Evolutionary conservation across 768 basidiomycete species (phyloP), one percentile per base, ranked within the genome.

Genomic region (Trametes elegans): DNA sequence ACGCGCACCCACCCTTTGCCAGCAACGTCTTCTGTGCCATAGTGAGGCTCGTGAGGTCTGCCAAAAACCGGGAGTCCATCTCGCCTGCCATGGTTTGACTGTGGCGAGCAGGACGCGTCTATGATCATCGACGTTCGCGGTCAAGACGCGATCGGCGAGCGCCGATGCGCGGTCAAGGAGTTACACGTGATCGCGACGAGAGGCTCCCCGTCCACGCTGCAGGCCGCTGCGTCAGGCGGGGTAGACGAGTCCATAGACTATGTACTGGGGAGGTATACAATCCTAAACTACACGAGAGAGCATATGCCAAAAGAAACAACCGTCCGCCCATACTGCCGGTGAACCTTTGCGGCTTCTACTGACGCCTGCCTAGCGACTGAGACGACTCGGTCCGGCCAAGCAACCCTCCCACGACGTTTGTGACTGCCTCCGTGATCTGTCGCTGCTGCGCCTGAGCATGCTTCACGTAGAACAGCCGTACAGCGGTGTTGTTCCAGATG

Each of bases 401-500:
- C 27, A 93, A 71, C 0, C 90, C 90, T 13, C 90, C 90, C 6
- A 93, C 85, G 13, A 91, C 91, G 60, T 83, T 89, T 7, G 88
- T 82, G 24, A 93, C 84, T 3, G 91, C 78, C 47, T 91, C 88
- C 8, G 85, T 84, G 24, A 92, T 81, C 67, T 87, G 88, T 36
- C 87, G 79, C 48, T 79, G 79, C 50, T 84, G 85, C 36, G 65
- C 68, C 58, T 83, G 89, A 6, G 89, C 80, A 60, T 95, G 93
- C 67, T 93, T 95, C 53, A 97, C 90, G 46, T 93, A 82, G 74
- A 98, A 98, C 47, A 98, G 70, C 36, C 90, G 84, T 26, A 97
- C 92, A 44, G 84, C 87, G 13, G 94, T 97, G 18, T 84, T 81
- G 61, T 90, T 91, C 93, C 95, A 98, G 38, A 95, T 83, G 11